Evolutionary conservation across 164 flowering plant species (phyloP).

Genomic region (Magnolia kwangsiensis): DNA sequence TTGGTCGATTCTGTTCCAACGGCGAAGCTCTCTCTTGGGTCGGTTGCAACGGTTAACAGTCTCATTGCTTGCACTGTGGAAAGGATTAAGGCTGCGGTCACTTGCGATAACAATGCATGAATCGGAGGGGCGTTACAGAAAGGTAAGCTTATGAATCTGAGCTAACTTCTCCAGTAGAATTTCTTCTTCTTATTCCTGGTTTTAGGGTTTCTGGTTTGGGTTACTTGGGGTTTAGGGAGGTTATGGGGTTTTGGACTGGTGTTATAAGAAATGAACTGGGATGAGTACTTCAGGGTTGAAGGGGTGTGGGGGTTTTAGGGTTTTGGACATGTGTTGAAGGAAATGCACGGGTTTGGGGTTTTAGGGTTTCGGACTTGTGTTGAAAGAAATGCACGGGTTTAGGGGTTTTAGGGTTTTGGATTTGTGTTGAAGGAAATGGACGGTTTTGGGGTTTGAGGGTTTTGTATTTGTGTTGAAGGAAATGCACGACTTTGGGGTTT

Average conservation of each 20-base stretch:
- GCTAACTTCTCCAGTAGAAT: background rate
- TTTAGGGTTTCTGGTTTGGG: too few species aligned
- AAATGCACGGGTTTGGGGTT: too few species aligned
- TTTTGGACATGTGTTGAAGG: too few species aligned
- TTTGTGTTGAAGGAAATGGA: background rate
- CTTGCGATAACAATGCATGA: conserved; percentile 38
- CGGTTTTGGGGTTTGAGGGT: too few species aligned
- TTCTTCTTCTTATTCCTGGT: background rate
- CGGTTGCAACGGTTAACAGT: conserved; percentile 79
- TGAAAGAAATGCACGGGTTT: background rate
- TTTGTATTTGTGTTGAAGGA: too few species aligned
- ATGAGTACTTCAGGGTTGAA: too few species aligned
- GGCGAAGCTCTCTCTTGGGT: conserved; percentile 77
- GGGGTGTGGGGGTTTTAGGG: too few species aligned
- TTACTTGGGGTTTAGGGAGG: too few species aligned
- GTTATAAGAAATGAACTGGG: too few species aligned
- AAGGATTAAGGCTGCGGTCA: conserved; percentile 61
- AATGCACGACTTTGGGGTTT: too few species aligned
- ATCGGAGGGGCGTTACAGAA: background rate
- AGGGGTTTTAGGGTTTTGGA: too few species aligned
- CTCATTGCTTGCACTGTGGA: conserved; percentile 83
- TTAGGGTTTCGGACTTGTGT: background rate
- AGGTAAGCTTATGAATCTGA: background rate
- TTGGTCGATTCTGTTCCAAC: conserved; percentile 77
- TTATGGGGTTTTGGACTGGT: too few species aligned